Evolutionary conservation across 768 basidiomycete species (phyloP).

Genomic region (Trametes coccinea): DNA sequence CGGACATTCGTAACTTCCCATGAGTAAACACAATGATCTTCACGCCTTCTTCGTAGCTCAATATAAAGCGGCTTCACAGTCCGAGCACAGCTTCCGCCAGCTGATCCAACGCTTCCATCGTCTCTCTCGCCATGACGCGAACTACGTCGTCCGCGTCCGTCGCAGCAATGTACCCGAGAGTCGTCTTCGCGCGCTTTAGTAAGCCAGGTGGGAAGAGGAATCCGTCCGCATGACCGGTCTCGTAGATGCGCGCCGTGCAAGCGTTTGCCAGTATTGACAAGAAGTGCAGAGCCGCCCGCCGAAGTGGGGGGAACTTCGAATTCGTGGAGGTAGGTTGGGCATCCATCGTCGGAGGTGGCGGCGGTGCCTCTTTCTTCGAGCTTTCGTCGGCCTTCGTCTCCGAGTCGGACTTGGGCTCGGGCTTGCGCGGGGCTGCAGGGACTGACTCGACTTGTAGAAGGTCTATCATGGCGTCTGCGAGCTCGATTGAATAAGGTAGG

Average conservation of each 20-base stretch:
- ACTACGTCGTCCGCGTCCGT: slow-evolving; percentile 75
- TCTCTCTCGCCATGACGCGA: slow-evolving; percentile 76
- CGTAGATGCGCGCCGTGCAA: slow-evolving; percentile 51
- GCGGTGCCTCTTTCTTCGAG: background rate
- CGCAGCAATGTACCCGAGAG: slow-evolving; percentile 65
- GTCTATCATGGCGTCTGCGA: slow-evolving; percentile 72
- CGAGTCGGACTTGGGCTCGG: slow-evolving; percentile 1
- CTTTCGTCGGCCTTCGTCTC: slow-evolving; percentile 1
- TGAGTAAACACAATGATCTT: background rate
- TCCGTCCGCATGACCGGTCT: slow-evolving; percentile 31
- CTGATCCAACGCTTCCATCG: slow-evolving; percentile 52
- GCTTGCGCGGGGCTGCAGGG: slow-evolving; percentile 25
- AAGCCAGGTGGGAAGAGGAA: slow-evolving; percentile 38
- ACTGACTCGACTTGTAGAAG: slow-evolving; percentile 67
- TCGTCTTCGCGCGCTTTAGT: slow-evolving; percentile 53
- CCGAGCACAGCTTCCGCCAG: slow-evolving; percentile 49
- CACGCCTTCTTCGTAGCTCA: background rate
- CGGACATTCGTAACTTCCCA: background rate
- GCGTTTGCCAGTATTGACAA: slow-evolving; percentile 69
- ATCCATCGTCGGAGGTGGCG: slow-evolving; percentile 44
- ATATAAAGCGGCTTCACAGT: slow-evolving; percentile 18
- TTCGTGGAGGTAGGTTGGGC: slow-evolving; percentile 56
- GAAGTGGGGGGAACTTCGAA: slow-evolving; percentile 73
- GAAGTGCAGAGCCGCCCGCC: slow-evolving; percentile 87
- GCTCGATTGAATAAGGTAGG: slow-evolving; percentile 58